Base-by-base conservation (phyloP, 225 moss, liverwort and hornwort species). In the Marchantia paleacea region DNA sequence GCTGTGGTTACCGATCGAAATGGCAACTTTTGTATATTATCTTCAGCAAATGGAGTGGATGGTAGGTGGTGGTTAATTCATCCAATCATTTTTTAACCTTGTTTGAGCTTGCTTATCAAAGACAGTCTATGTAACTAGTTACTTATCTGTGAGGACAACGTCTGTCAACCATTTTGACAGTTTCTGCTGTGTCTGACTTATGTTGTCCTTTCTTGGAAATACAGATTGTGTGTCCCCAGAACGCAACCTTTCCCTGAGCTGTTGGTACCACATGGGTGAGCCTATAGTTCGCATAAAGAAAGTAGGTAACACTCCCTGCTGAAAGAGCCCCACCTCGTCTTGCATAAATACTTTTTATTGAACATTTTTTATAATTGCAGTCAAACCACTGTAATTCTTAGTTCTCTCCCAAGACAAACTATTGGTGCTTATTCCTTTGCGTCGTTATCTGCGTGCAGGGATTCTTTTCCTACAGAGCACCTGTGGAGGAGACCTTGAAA, bases 201-300 rank as follows among this genome's bases (percentile, higher is more conserved):
- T 15, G 25, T 50, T 66, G 50, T 39, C 13, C 39, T 75, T 50
- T 50, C 22, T 16, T 58, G 19, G 54, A 69, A 79, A 65, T 70
- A 65, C 81, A 92, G 96, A 92, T 70, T 92, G 91, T 80, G 83
- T 87, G 50, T 94, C 91, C 86, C 95, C 99, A 79, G 99, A 99
- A 85, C 89, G 90, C 65, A 99, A 99, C 86, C 84, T 99, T 54
- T 85, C 88, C 26, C 81, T 87, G 73, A 92, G 87, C 78, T 95
- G 92, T 89, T 99, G 95, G 99, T 99, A 92, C 68, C 94, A 99
- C 85, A 84, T 92, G 52, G 95, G 95, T 25, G 99, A 99, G 85
- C 88, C 90, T 10, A 84, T 95, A 76, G 91, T 89, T 89, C 92
- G 91, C 52, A 92, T 99, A 55, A 85, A 84, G 75, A 99, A 99